Base-by-base conservation (phyloP, 108 stramenopile genomes). In the Cylindrotheca fusiformis region DNA sequence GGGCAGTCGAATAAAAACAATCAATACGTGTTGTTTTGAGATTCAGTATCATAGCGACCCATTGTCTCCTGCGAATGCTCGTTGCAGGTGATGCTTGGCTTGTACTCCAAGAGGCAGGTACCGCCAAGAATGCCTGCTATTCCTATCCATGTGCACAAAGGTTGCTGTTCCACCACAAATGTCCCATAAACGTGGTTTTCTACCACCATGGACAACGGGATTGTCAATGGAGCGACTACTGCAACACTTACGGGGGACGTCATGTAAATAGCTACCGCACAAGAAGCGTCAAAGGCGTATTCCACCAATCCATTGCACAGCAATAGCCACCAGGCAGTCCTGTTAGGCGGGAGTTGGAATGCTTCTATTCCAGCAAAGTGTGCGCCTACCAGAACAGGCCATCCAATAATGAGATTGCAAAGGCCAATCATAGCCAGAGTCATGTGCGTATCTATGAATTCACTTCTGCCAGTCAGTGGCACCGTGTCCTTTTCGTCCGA, bases 221-320 rank as follows among this genome's bases (percentile, higher is more conserved):
- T 55, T 3, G 71, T 72, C 71, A 72, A 53, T 3, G 71, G 71
- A 4, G 71, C 41, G 18, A 44, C 33, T 18, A 72, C 52, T 4
- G 64, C 49, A 20, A 53, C 60, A 8, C 58, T 27, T 3, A 72
- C 17, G 4, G 71, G 71, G 2, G 71, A 65, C 17, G 71, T 72
- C 12, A 48, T 21, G 46, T 61, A 72, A 50, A 72, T 72, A 8
- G 71, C 64, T 29, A 72, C 33, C 22, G 71, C 71, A 30, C 51
- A 54, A 4, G 71, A 65, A 6, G 45, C 64, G 31, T 72, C 71
- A 50, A 72, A 72, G 26, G 55, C 14, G 55, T 72, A 72, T 32
- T 72, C 71, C 41, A 72, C 56, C 21, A 72, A n/a, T 3, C 63
- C 71, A 58, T 72, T 72, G 3, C 2, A 5, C 10, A 59, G 10